These are phyloP conservation scores for Ilex asprella DNA, from an alignment of 257 asterid species.

Conservation along the genomic window DNA sequence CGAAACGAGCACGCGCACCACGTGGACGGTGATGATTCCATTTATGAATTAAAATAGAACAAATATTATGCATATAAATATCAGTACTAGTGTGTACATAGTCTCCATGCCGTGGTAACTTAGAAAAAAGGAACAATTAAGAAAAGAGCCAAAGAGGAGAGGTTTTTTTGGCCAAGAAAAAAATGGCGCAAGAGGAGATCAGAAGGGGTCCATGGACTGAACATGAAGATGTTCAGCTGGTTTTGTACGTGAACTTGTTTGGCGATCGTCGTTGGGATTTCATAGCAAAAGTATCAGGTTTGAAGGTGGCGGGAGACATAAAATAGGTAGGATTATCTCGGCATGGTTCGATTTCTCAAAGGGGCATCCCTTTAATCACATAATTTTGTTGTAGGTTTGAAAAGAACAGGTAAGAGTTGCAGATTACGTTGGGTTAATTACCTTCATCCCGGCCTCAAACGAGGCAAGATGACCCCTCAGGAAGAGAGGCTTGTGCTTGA, in stretches of 20 bases:
- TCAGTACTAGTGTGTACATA: background rate
- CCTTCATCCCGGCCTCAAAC: conserved; percentile 72
- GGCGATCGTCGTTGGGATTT: conserved; percentile 98
- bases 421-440: conserved; percentile 93
- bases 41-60: background rate
- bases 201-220: conserved; percentile 95
- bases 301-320: conserved; percentile 98
- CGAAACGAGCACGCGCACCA: conserved; percentile 17
- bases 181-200: conserved; percentile 32
- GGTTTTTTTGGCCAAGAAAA: background rate
- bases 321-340: conserved; percentile 77
- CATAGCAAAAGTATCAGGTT: conserved; percentile 97
- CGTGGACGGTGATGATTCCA: conserved; percentile 32
- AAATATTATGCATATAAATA: conserved; percentile 20
- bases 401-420: conserved; percentile 92
- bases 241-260: conserved; percentile 70
- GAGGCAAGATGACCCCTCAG: conserved; percentile 77
- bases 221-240: conserved; percentile 75
- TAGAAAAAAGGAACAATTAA: background rate
- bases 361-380: conserved; percentile 11
- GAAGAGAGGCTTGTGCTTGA: conserved; percentile 75
- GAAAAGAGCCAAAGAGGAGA: background rate
- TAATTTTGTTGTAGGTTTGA: conserved; percentile 45
- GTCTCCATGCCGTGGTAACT: conserved; percentile 3
- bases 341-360: conserved; percentile 32